Evolutionary conservation across 2,329 filamentous ascomycete species (phyloP).

Genomic region (Colletotrichum tropicicola): DNA sequence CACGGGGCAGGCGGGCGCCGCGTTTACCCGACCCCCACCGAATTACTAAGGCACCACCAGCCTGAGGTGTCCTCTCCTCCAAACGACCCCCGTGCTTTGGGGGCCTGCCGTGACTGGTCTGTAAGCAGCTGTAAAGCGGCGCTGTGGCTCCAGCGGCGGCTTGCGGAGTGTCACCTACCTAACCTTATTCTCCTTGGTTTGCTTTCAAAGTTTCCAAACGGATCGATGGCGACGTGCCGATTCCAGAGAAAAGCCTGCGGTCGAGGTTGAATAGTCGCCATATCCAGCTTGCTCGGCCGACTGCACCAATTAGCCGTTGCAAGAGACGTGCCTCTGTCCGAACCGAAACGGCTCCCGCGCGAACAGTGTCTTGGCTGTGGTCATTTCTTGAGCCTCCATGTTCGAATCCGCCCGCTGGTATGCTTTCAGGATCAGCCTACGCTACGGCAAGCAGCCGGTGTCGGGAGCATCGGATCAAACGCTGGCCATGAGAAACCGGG

Average conservation of each 20-base stretch:
- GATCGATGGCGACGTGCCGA: no score
- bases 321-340: not conserved
- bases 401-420: not conserved
- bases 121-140: not conserved
- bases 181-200: no score
- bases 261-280: not conserved
- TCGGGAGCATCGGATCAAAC: no score
- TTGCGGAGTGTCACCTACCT: not conserved
- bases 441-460: not conserved
- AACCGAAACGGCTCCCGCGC: not conserved
- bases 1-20: not conserved
- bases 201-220: no score
- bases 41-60: not conserved
- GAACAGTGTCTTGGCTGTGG: not conserved
- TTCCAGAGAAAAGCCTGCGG: no score
- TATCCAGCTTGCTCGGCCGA: not conserved
- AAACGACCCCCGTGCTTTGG: not conserved
- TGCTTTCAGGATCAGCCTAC: not conserved
- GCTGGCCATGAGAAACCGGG: no score
- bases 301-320: no score
- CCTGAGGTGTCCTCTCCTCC: not conserved
- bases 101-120: not conserved
- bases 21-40: conserved; percentile 19
- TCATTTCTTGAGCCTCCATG: not conserved
- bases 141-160: not conserved